These are phyloP conservation scores for Penicillium salamii DNA, from an alignment of 495 filamentous ascomycete species.

Conservation along the genomic window DNA sequence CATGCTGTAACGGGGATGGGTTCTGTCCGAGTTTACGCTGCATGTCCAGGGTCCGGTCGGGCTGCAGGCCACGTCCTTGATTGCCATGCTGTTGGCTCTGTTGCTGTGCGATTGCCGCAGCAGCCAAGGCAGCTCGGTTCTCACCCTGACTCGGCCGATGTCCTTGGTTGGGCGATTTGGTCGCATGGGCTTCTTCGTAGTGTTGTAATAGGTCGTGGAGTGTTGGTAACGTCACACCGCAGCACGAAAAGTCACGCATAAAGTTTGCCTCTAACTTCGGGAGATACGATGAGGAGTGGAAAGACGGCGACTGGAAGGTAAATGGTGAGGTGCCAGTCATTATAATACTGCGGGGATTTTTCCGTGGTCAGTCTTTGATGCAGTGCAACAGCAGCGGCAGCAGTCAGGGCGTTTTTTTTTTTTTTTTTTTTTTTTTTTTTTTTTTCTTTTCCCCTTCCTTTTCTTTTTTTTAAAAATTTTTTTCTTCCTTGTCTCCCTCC, in stretches of 20 bases:
- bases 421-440: no score
- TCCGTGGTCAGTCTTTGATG: slow-evolving; percentile 27
- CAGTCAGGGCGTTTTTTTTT: slow-evolving; percentile 12
- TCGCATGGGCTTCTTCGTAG: slow-evolving; percentile 90
- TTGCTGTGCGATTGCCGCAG: slow-evolving; percentile 53
- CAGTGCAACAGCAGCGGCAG: slow-evolving; percentile 18
- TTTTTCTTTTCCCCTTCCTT: no score
- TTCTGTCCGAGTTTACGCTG: slow-evolving; percentile 45
- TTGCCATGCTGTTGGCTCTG: slow-evolving; percentile 51
- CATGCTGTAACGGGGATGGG: slow-evolving; percentile 39
- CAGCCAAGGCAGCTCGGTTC: slow-evolving; percentile 56
- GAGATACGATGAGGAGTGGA: slow-evolving; percentile 95
- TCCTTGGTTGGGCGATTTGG: slow-evolving; percentile 57
- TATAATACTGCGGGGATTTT: slow-evolving; percentile 66
- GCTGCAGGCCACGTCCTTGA: slow-evolving; percentile 38
- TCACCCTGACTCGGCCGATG: slow-evolving; percentile 54
- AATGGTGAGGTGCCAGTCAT: slow-evolving; percentile 97
- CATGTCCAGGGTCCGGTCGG: slow-evolving; percentile 41
- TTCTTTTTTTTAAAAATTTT: no score
- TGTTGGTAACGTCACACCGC: slow-evolving; percentile 78
- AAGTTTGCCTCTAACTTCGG: slow-evolving; percentile 97
- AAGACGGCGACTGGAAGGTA: slow-evolving; percentile 85
- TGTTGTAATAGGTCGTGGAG: slow-evolving; percentile 94
- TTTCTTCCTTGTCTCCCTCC: no score
- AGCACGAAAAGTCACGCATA: slow-evolving; percentile 94